Evolutionary conservation across 2,329 filamentous ascomycete genomes (phyloP), one percentile per base, ranked within the genome.

Genomic region (Nothophaeocryptopus gaeumannii): DNA sequence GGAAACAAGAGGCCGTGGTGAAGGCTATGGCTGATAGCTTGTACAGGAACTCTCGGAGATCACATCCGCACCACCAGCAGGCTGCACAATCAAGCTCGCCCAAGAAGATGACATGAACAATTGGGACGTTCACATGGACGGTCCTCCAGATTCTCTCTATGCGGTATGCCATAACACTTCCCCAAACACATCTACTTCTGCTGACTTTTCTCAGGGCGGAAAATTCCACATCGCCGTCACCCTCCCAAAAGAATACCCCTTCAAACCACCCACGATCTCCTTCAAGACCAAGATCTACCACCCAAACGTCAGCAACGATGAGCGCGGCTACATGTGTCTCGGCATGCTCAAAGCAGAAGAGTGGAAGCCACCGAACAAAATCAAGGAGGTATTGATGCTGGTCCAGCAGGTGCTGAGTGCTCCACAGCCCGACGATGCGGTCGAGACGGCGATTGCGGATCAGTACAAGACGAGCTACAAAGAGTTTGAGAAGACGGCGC

Each of bases 211-310:
- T 50, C 56, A 85, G 76, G 84, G 83, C 61, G 90, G 90, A 64
- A 75, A 74, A 58, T 96, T 89, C 79, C 81, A 81, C 59, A 73
- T 96, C 54, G 72, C 84, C 55, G 77, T 96, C 60, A 78, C 72
- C 35, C 82, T 96, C 9, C 89, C 90, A 11, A 73, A 76, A 61
- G 85, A 89, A 64, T 96, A 95, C 76, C 90, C 90, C 32, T 96
- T 95, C 83, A 93, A 93, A 72, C 83, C 89, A 15, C 90, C 90
- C 12, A 75, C 79, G 53, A 78, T 95, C 61, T 83, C 79, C 66
- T 95, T 96, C 79, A 74, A 77, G 58, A 96, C 90, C 44, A 92
- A 91, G 73, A 88, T 96, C 77, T 96, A 95, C 80, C 91, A 96
- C 75, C 90, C 91, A 38, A 96, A 96, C 73, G 82, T 96, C 52